Evolutionary conservation across 2,329 filamentous ascomycete genomes (phyloP).

Genomic region (Rhynchosporium graminicola): DNA sequence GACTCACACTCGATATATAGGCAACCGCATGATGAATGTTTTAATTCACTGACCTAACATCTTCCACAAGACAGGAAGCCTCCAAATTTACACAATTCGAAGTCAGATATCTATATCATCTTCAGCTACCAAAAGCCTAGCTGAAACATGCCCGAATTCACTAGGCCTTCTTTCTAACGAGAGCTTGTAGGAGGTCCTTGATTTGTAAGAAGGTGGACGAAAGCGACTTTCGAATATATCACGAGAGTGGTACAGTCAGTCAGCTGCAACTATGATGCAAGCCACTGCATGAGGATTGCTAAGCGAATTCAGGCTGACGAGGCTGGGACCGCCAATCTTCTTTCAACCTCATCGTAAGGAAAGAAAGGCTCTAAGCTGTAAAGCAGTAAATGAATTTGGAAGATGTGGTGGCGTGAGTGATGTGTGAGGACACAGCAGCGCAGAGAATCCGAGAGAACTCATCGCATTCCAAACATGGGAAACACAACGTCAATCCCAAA

Average conservation of each 20-base stretch:
- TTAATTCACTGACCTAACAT: too few species aligned
- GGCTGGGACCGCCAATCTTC: conserved; percentile 8
- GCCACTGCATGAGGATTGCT: conserved; percentile 8
- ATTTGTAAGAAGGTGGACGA: not conserved
- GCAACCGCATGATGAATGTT: too few species aligned
- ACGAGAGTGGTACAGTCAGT: not conserved
- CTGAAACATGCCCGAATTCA: not conserved
- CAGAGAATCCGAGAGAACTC: not conserved
- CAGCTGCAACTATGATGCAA: conserved; percentile 12
- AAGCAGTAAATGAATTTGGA: not conserved
- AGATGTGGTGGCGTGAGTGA: not conserved
- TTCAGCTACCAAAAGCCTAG: not conserved
- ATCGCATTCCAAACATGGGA: not conserved
- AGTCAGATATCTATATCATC: too few species aligned
- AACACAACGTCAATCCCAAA: conserved; percentile 16
- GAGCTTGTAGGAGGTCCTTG: not conserved
- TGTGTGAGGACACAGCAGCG: not conserved
- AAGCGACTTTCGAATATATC: conserved; percentile 1
- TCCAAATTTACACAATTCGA: too few species aligned
- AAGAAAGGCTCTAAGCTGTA: not conserved
- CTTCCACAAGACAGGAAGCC: too few species aligned
- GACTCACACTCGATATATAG: too few species aligned
- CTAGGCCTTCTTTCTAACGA: too few species aligned
- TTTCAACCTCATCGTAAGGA: not conserved
- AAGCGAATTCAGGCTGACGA: conserved; percentile 4